A percentile compares a stretch with the other conserved stretches of the same genome.
These are phyloP conservation scores for Cladosporium sp. DNA, from an alignment of 2,329 filamentous ascomycete species.

Conservation along the genomic window DNA sequence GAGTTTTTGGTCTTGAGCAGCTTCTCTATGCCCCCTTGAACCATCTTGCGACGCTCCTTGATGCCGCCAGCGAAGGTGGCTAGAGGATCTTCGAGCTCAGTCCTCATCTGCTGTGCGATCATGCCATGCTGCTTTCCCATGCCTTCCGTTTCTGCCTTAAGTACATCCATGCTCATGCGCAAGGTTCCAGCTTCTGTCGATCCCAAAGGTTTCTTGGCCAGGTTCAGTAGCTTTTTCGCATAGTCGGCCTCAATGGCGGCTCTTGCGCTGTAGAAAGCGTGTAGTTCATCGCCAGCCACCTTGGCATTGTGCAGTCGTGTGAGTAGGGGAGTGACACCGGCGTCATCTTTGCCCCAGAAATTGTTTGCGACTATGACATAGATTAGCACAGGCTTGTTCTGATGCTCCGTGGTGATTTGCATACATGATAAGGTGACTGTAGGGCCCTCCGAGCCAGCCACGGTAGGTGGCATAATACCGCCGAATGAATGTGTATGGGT, in stretches of 20 bases:
- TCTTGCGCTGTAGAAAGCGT: conserved; percentile 84
- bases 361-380: conserved; percentile 82
- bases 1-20: conserved; percentile 88
- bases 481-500: conserved; percentile 6
- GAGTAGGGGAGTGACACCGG: conserved; percentile 83
- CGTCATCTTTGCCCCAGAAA: conserved; percentile 99
- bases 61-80: conserved; percentile 88
- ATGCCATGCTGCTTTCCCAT: conserved; percentile 92
- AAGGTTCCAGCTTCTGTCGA: conserved; percentile 83
- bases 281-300: conserved; percentile 88
- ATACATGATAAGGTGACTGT: conserved; percentile 35
- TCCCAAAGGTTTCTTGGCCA: conserved; percentile 84
- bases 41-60: conserved; percentile 95
- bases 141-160: conserved; percentile 82
- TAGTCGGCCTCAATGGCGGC: conserved; percentile 97
- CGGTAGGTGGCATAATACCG: conserved; percentile 31
- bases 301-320: conserved; percentile 95
- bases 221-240: conserved; percentile 76
- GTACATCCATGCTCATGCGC: conserved; percentile 76
- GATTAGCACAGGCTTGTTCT: conserved; percentile 27
- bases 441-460: conserved; percentile 30
- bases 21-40: conserved; percentile 91
- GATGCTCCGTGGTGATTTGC: background rate
- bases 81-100: conserved; percentile 88
- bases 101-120: conserved; percentile 92